Base-by-base conservation (phyloP, 768 basidiomycete genomes). In the Hericium erinaceus region DNA sequence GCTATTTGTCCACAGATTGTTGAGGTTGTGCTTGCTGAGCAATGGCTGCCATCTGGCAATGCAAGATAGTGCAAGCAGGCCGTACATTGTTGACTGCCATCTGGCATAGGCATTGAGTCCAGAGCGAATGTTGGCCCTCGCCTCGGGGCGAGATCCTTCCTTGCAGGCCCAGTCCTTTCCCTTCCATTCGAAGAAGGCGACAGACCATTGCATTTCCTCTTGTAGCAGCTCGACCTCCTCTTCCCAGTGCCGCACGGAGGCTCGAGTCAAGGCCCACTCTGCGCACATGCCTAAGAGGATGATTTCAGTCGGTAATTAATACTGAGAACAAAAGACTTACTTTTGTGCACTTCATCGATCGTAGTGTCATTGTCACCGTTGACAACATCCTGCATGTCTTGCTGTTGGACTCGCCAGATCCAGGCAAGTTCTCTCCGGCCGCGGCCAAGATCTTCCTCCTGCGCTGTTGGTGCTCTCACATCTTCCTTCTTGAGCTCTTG, bases 141-240 rank as follows among this genome's bases (percentile, higher is more conserved):
- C 39, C 6, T 46, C 13, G 12, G 12, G 16, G 15, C 55, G 39
- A n/a, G 9, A 5, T 18, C 40, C 39, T 24, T 26, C 50, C 37
- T 48, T 20, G 11, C 15, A 2, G 11, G 18, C 39, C 61, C 61
- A 61, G 48, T 51, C 41, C 11, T 2, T 5, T 10, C 52, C 11
- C 22, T 57, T 61, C 67, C 65, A 66, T 22, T 51, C 38, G 4
- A 67, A 64, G 52, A 60, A 71, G 7, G 20, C 52, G 2, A 65
- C 3, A 0, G 57, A 39, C 0, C 68, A 58, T 1, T 65, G 49
- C 71, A 71, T 72, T 56, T 72, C 71, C 55, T 70, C 62, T 12
- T 33, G 15, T 6, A 61, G 18, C 2, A 60, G 57, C 18, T 44
- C 10, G 9, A 53, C 46, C 26, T 63, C 60, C 48, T 63, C 62